phyloP scores from a whole-genome alignment of 164 flowering plant species.

The Hamamelis virginiana region DNA sequence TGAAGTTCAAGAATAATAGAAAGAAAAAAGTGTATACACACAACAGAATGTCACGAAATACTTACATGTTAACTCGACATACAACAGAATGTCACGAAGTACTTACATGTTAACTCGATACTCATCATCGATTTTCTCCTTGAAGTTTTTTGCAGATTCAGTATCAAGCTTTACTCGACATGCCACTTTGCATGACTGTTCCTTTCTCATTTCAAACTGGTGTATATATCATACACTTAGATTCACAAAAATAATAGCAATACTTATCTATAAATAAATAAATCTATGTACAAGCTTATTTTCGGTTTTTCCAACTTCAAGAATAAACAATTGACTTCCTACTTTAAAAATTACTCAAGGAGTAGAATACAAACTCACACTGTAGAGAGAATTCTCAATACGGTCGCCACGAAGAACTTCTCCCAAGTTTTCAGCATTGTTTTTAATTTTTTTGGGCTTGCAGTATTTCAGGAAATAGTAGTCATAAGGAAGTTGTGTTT shows the following conservation, averaged over 20 bases:
- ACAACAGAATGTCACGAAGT: not conserved
- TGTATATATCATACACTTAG: not conserved
- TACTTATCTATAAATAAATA: too few species aligned
- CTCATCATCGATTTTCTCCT: constrained; percentile 64
- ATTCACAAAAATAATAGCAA: too few species aligned
- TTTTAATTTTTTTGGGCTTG: constrained; percentile 43
- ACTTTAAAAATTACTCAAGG: too few species aligned
- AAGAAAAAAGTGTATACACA: too few species aligned
- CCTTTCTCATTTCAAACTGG: constrained; percentile 60
- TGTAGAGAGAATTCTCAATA: constrained; percentile 61
- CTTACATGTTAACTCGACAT: constrained; percentile 56
- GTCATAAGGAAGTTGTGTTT: constrained; percentile 65
- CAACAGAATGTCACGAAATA: not conserved
- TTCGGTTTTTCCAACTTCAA: too few species aligned
- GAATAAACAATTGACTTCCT: too few species aligned
- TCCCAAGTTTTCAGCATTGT: constrained; percentile 64
- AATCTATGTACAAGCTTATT: too few species aligned
- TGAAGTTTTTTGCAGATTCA: constrained; percentile 53
- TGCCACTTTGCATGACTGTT: constrained; percentile 48
- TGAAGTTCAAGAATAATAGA: too few species aligned
- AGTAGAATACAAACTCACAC: constrained; percentile 27
- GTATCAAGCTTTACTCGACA: constrained; percentile 45
- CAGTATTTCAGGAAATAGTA: constrained; percentile 57
- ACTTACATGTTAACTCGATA: constrained; percentile 65
- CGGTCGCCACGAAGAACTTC: constrained; percentile 77